Conservation (phyloP, 768 basidiomycete genomes). For the Phylloporus rhodoxanthus region DNA sequence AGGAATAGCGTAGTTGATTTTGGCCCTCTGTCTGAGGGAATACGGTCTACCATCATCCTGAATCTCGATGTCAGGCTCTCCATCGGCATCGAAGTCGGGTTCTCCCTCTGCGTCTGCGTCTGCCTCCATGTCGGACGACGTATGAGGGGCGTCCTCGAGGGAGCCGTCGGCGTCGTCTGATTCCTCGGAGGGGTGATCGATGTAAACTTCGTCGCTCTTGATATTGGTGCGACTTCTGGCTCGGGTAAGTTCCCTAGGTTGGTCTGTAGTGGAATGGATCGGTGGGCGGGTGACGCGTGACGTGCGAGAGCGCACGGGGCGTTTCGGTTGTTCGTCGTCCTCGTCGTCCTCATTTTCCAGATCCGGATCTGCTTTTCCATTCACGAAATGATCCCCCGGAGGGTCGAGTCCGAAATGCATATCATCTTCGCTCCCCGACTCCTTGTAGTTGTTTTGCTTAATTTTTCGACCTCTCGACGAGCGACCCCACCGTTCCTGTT, state of each 20-base stretch:
- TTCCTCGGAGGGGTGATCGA: conserved; percentile 43
- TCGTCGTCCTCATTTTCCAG: conserved; percentile 30
- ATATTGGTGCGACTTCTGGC: conserved; percentile 22
- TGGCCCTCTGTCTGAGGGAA: conserved; percentile 53
- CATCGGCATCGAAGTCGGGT: conserved; percentile 35
- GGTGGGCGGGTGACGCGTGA: conserved; percentile 25
- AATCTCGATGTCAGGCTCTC: conserved; percentile 35
- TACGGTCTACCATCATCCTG: conserved; percentile 44
- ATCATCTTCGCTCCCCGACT: conserved; percentile 44
- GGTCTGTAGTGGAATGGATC: conserved; percentile 1
- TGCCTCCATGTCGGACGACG: conserved; percentile 33
- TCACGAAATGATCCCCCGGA: conserved; percentile 10
- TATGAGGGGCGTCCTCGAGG: conserved; percentile 47
- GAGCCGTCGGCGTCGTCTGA: conserved; percentile 56
- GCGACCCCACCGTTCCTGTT: conserved; percentile 14
- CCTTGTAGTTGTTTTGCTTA: conserved; percentile 37
- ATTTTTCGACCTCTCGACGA: conserved; percentile 39
- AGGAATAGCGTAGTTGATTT: conserved; percentile 75
- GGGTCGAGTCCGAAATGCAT: conserved; percentile 9
- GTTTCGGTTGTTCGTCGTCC: conserved; percentile 24
- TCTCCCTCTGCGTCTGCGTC: conserved; percentile 37
- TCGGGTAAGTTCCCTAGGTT: conserved; percentile 16
- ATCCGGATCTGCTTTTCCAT: conserved; percentile 16
- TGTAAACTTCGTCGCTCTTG: conserved; percentile 49
- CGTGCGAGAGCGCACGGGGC: conserved; percentile 11